These are phyloP conservation scores for Paulownia fortunei DNA, from an alignment of 257 asterid genomes.

Conservation along the genomic window DNA sequence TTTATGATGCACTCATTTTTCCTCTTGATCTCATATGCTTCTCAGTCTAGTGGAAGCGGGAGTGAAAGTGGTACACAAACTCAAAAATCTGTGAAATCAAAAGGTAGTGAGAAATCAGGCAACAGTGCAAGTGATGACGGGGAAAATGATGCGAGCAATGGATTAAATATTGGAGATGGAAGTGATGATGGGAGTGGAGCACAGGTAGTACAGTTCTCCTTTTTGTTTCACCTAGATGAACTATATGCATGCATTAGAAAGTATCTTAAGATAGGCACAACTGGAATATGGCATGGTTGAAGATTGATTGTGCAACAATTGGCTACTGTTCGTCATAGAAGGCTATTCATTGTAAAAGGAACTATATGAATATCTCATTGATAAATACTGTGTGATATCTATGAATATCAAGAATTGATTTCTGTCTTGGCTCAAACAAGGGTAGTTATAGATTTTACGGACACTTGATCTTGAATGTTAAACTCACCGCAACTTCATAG, in stretches of 20 bases:
- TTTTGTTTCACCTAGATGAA: slow-evolving; percentile 5
- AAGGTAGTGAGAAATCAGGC: slow-evolving; percentile 52
- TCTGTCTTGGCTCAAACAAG: neutral
- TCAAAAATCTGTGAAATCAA: slow-evolving; percentile 73
- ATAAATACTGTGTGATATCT: neutral
- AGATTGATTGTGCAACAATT: neutral
- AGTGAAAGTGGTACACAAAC: slow-evolving; percentile 82
- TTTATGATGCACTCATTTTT: slow-evolving; percentile 16
- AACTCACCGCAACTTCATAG: neutral
- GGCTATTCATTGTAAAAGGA: neutral
- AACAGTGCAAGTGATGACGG: slow-evolving; percentile 56
- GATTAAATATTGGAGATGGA: slow-evolving; percentile 54
- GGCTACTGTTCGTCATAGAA: neutral
- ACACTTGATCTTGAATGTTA: neutral
- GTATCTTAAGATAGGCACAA: neutral
- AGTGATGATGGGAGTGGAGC: slow-evolving; percentile 79
- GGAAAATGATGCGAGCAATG: slow-evolving; percentile 55
- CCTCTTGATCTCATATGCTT: slow-evolving; percentile 39
- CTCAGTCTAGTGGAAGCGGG: slow-evolving; percentile 96
- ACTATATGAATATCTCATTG: neutral
- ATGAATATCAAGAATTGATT: neutral
- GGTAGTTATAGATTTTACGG: neutral
- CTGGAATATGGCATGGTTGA: neutral
- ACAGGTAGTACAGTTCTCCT: slow-evolving; percentile 49
- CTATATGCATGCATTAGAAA: neutral